A percentile compares a stretch with the other conserved stretches of the same genome.
Evolutionary conservation across 345 rosid genomes (phyloP).

Genomic region (Eucalyptus tenuipes): DNA sequence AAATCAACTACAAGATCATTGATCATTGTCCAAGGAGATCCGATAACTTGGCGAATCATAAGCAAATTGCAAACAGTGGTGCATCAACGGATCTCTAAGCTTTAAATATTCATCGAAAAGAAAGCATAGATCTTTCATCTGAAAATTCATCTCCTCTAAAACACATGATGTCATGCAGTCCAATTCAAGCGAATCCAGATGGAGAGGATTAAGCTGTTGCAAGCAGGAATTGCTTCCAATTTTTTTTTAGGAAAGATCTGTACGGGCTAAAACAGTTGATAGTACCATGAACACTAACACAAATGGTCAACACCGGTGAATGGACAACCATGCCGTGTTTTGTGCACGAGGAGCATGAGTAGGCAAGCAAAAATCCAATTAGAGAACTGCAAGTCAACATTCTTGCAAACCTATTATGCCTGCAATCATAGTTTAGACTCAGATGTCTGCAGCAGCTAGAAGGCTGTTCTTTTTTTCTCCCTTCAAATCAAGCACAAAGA

Average conservation of each 20-base stretch:
- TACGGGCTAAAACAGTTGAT: not conserved
- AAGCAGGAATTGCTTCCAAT: not conserved
- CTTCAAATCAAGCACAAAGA: not conserved
- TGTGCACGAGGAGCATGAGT: not conserved
- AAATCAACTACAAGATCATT: not conserved
- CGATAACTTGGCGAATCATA: not conserved
- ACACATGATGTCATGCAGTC: not conserved
- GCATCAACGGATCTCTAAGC: not conserved
- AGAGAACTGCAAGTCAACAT: not conserved
- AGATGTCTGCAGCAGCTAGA: not conserved
- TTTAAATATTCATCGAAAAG: not conserved
- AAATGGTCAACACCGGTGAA: not conserved
- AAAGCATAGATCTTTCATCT: not conserved
- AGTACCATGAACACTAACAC: not conserved
- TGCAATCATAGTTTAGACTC: not conserved
- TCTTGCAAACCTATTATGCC: not conserved
- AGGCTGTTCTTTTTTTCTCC: not conserved
- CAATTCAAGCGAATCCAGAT: not conserved
- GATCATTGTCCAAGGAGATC: not conserved
- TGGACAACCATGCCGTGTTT: not conserved
- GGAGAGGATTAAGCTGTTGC: not conserved
- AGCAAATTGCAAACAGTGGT: not conserved
- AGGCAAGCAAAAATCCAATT: not conserved
- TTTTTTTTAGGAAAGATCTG: not conserved
- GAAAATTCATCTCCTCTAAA: not conserved